These are phyloP conservation scores for Babjeviella inositovora DNA, from an alignment of 805 yeast genomes.

Conservation along the genomic window DNA sequence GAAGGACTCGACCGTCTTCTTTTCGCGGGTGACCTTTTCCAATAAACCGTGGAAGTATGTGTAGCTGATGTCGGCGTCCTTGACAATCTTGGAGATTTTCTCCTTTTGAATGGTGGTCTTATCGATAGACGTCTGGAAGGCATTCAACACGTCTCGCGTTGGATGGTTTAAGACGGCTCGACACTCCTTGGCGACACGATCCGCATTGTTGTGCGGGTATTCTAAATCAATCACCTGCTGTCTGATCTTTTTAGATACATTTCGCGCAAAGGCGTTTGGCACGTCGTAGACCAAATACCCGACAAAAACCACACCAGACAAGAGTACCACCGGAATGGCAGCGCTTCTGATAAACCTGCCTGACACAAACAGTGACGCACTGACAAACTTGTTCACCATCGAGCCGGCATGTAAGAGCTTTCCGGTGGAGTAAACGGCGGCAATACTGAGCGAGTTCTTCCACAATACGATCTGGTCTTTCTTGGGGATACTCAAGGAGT, in stretches of 20 bases:
- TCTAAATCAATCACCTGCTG: conserved; percentile 49
- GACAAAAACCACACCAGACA: conserved; percentile 33
- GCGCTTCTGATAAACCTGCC: conserved; percentile 24
- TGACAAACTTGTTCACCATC: conserved; percentile 17
- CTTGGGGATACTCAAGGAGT: conserved; percentile 9
- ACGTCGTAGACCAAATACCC: conserved; percentile 64
- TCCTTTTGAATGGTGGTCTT: conserved; percentile 40
- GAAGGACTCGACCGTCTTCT: conserved; percentile 18
- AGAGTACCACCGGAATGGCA: conserved; percentile 34
- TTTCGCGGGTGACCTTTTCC: conserved; percentile 25
- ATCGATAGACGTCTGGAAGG: conserved; percentile 53
- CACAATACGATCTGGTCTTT: conserved; percentile 10
- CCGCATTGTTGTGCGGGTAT: conserved; percentile 65
- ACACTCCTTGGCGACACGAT: conserved; percentile 68
- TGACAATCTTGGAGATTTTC: conserved; percentile 30
- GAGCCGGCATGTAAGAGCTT: conserved; percentile 21
- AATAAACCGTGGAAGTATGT: conserved; percentile 35
- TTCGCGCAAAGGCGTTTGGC: conserved; percentile 79
- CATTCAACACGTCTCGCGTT: conserved; percentile 60
- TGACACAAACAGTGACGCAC: conserved; percentile 15
- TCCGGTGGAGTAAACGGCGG: conserved; percentile 6
- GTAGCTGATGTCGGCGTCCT: conserved; percentile 37
- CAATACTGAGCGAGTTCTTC: conserved; percentile 11
- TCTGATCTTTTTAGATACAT: conserved; percentile 59
- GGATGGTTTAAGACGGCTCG: conserved; percentile 72